These are phyloP conservation scores for Pilasporangium apinafurcum DNA, from an alignment of 352 stramenopile genomes.

Conservation along the genomic window DNA sequence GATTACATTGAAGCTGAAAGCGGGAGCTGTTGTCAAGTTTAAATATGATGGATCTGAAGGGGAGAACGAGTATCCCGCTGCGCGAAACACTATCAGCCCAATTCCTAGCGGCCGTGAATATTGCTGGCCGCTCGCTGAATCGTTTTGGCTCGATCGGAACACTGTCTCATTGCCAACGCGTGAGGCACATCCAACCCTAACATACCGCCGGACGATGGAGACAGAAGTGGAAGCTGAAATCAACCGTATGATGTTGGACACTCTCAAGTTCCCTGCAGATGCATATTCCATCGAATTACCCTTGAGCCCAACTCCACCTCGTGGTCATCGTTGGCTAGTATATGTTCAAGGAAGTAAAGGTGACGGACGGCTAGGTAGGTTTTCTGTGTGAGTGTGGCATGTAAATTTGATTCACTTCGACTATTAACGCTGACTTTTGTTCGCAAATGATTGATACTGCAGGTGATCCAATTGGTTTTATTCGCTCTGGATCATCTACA, in stretches of 20 bases:
- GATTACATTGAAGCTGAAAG: conserved; percentile 79
- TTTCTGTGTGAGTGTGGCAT: background rate
- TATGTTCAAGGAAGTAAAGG: conserved; percentile 79
- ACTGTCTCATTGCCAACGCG: conserved; percentile 62
- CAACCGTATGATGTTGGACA: conserved; percentile 85
- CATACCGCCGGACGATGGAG: conserved; percentile 66
- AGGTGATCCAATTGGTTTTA: conserved; percentile 79
- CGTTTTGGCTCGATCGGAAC: conserved; percentile 84
- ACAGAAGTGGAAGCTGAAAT: conserved; percentile 75
- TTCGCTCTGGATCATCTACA: conserved; percentile 33
- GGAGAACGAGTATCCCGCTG: conserved; percentile 35
- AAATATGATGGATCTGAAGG: conserved; percentile 49
- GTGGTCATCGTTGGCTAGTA: conserved; percentile 77
- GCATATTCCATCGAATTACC: conserved; percentile 61
- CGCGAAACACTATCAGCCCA: conserved; percentile 65
- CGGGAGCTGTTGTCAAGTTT: conserved; percentile 77
- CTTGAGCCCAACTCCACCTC: conserved; percentile 50
- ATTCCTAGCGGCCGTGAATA: conserved; percentile 79
- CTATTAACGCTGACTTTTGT: background rate
- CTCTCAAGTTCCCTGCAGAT: conserved; percentile 82
- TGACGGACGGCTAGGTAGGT: conserved; percentile 60
- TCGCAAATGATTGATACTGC: background rate
- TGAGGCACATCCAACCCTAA: conserved; percentile 71
- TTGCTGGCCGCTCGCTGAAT: conserved; percentile 73
- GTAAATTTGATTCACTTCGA: background rate